Conservation (phyloP, 495 filamentous ascomycete genomes). For the Aspergillus leporis region DNA sequence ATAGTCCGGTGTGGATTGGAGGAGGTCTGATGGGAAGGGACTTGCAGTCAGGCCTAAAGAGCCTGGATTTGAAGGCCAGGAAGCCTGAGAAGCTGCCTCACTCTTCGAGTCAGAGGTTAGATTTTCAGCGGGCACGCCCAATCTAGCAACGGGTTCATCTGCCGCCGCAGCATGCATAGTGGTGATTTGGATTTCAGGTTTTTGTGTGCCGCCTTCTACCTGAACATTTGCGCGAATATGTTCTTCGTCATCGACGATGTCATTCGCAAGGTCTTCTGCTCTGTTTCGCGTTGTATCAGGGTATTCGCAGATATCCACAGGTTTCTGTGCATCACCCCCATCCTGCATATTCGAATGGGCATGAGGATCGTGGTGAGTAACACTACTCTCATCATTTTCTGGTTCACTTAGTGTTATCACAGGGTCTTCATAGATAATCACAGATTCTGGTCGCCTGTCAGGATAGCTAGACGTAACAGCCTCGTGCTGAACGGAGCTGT, state of each 20-base stretch:
- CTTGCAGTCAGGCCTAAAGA: background rate
- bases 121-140: background rate
- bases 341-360: too few species aligned
- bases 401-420: background rate
- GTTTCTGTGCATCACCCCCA: too few species aligned
- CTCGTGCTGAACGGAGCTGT: background rate
- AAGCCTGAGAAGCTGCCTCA: background rate
- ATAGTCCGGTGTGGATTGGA: background rate
- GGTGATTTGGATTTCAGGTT: background rate
- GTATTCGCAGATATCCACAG: slow-evolving; percentile 45
- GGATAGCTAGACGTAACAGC: too few species aligned
- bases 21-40: background rate
- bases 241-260: background rate
- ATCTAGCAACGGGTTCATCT: background rate
- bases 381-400: too few species aligned
- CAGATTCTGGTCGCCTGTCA: background rate
- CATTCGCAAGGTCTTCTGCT: too few species aligned
- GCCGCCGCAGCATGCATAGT: background rate
- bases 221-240: background rate
- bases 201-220: background rate
- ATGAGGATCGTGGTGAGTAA: too few species aligned
- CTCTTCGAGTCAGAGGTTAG: background rate
- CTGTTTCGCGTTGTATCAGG: slow-evolving; percentile 20
- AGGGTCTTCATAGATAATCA: background rate
- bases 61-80: background rate